Conservation (phyloP, 2,329 filamentous ascomycete species). For the Alternaria infectoria region DNA sequence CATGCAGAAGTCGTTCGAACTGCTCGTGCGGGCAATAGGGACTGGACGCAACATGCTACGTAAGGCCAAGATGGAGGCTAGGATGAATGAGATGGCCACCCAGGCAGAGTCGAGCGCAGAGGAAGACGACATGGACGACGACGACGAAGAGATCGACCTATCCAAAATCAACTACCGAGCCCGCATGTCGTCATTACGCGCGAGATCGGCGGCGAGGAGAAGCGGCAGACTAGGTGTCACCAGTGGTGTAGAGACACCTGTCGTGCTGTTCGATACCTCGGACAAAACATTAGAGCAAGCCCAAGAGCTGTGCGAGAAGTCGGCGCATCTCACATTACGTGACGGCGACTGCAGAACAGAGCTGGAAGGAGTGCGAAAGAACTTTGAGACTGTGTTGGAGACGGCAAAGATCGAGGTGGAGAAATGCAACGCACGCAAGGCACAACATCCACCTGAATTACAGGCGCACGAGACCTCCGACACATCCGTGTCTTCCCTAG, state of each 20-base stretch:
- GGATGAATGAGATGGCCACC: constrained; percentile 61
- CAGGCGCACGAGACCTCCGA: constrained; percentile 24
- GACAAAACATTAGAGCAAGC: constrained; percentile 81
- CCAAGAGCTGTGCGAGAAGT: constrained; percentile 82
- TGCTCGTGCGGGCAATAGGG: constrained; percentile 81
- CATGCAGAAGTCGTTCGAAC: constrained; percentile 82
- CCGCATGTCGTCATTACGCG: constrained; percentile 41
- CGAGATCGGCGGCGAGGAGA: constrained; percentile 27
- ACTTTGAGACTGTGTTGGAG: constrained; percentile 68
- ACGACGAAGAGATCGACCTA: constrained; percentile 34
- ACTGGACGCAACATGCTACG: constrained; percentile 82
- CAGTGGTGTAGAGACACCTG: constrained; percentile 21
- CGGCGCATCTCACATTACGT: constrained; percentile 87
- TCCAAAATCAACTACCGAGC: constrained; percentile 48
- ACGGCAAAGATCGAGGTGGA: constrained; percentile 57
- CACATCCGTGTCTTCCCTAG: constrained; percentile 22
- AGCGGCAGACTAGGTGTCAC: constrained; percentile 10
- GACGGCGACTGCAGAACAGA: constrained; percentile 84
- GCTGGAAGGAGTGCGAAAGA: constrained; percentile 70
- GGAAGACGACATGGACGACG: constrained; percentile 32
- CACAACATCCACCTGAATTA: constrained; percentile 12
- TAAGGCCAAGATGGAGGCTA: constrained; percentile 84
- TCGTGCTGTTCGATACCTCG: constrained; percentile 63
- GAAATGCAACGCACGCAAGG: constrained; percentile 29
- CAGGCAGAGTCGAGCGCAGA: constrained; percentile 39